Evolutionary conservation across 305 asterid genomes (phyloP).

Genomic region (Solanum hybrid): DNA sequence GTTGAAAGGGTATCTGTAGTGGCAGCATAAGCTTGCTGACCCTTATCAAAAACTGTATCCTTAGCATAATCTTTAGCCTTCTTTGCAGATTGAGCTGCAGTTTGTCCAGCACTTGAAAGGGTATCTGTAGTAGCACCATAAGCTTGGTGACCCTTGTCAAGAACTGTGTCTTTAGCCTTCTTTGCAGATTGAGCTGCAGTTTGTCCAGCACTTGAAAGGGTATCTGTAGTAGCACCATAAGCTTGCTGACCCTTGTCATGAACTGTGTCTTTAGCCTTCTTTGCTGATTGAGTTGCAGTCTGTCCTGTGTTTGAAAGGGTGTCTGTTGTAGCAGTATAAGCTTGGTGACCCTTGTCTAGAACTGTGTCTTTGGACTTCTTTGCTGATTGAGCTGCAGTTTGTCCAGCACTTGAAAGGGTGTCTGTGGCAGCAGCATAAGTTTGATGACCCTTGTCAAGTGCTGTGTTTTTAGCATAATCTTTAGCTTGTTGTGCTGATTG

Average conservation of each 20-base stretch:
- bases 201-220: neutral
- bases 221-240: neutral
- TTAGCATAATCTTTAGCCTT: neutral
- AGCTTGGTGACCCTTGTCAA: neutral
- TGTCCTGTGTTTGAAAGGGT: neutral
- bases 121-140: neutral
- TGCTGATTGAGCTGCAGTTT: neutral
- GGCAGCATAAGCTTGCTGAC: neutral
- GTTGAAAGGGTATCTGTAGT: conserved; percentile 6
- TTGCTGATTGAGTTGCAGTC: neutral
- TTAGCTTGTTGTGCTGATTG: neutral
- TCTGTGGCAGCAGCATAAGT: neutral
- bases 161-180: neutral
- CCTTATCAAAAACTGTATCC: neutral
- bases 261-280: neutral
- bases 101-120: neutral
- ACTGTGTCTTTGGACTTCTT: neutral
- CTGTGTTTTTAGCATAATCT: neutral
- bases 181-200: neutral
- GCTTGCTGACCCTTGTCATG: neutral
- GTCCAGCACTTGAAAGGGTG: neutral
- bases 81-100: neutral
- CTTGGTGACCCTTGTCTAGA: neutral
- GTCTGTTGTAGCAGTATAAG: neutral
- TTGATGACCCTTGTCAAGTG: neutral